phyloP scores from a whole-genome alignment of 176 grass and related monocot genomes.

The Dactylis glomerata region DNA sequence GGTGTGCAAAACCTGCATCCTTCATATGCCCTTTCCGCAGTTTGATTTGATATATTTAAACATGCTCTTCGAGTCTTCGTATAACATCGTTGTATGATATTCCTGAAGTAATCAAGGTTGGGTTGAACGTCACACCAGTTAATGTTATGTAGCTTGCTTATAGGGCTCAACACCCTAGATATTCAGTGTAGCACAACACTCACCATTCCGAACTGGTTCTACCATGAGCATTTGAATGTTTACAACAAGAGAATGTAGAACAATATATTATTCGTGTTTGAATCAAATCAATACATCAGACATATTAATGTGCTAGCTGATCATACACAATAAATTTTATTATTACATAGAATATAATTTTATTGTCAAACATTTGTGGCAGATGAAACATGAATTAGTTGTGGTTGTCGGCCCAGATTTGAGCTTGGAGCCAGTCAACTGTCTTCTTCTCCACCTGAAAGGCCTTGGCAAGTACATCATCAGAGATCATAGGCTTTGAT shows the following conservation, averaged over 20 bases:
- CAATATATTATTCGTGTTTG: neutral
- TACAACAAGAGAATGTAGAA: neutral
- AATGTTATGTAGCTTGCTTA: no score
- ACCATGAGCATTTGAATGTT: neutral
- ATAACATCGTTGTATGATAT: no score
- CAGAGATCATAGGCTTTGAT: neutral
- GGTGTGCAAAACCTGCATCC: neutral
- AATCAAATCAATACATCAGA: neutral
- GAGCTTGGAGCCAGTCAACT: neutral
- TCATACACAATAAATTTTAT: neutral
- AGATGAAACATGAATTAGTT: neutral
- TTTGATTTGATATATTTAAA: no score
- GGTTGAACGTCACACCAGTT: no score
- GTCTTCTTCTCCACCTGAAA: neutral
- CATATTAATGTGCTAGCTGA: neutral
- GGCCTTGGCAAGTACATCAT: neutral
- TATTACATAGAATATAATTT: neutral
- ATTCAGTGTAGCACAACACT: neutral
- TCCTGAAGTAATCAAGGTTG: no score
- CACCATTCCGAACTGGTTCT: neutral
- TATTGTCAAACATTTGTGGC: neutral
- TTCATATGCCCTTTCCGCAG: neutral
- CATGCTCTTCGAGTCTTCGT: no score
- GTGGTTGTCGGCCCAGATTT: neutral
- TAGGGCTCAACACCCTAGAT: neutral